These are phyloP conservation scores for Talaromyces albobiverticillius DNA, from an alignment of 2,329 filamentous ascomycete genomes.

Conservation along the genomic window DNA sequence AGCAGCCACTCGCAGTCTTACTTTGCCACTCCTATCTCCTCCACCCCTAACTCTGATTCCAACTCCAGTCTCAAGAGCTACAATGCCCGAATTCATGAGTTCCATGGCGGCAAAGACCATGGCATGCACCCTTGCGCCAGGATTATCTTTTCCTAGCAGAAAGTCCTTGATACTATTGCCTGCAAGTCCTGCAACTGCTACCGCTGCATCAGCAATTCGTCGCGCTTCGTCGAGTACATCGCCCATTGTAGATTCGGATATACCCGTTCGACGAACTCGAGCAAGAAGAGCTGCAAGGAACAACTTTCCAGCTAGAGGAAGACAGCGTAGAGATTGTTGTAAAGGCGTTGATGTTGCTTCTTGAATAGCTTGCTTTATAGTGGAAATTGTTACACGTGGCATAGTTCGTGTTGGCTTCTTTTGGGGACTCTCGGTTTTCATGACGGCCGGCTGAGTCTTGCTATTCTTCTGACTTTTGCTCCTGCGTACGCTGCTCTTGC, in stretches of 20 bases:
- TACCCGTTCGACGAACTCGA: constrained; percentile 74
- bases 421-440: constrained; percentile 16
- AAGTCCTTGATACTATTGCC: constrained; percentile 59
- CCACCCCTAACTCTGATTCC: constrained; percentile 40
- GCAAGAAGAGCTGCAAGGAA: constrained; percentile 80
- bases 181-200: constrained; percentile 50
- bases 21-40: constrained; percentile 81
- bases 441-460: constrained; percentile 6
- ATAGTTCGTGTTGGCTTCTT: constrained; percentile 13
- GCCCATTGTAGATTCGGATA: constrained; percentile 82
- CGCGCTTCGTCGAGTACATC: constrained; percentile 86
- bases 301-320: constrained; percentile 79
- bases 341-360: constrained; percentile 92
- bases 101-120: constrained; percentile 74
- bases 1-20: constrained; percentile 80
- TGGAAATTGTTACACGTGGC: constrained; percentile 80
- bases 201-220: constrained; percentile 54
- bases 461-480: constrained; percentile 19
- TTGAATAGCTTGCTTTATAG: constrained; percentile 89
- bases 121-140: constrained; percentile 51
- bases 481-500: constrained; percentile 37
- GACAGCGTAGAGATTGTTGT: constrained; percentile 79
- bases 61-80: constrained; percentile 66
- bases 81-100: constrained; percentile 79
- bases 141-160: constrained; percentile 47